Conservation (phyloP, 2,329 filamentous ascomycete species). For the Cladosporium sp. region DNA sequence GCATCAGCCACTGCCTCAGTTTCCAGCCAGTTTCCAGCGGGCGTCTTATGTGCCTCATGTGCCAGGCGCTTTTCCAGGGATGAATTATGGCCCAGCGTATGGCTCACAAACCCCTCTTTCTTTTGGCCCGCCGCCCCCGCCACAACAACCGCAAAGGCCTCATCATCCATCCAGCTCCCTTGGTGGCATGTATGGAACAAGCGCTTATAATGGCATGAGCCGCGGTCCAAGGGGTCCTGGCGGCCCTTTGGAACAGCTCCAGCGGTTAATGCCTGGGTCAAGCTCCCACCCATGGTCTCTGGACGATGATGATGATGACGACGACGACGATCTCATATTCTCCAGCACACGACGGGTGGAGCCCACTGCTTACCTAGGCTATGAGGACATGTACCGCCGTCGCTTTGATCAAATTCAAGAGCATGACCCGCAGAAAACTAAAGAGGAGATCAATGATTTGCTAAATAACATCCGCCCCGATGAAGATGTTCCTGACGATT, state of each 20-base stretch:
- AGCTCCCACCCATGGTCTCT: not conserved
- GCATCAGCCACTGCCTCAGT: too few species aligned
- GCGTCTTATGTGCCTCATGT: constrained; percentile 11
- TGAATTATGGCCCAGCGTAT: not conserved
- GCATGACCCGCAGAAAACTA: constrained; percentile 47
- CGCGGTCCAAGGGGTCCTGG: not conserved
- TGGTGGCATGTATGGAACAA: not conserved
- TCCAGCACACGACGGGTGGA: constrained; percentile 15
- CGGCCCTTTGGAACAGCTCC: constrained; percentile 17
- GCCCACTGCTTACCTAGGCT: constrained; percentile 21
- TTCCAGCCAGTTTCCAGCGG: too few species aligned
- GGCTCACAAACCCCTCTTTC: not conserved
- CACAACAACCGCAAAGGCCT: too few species aligned
- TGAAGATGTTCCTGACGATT: constrained; percentile 46
- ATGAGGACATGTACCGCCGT: constrained; percentile 22
- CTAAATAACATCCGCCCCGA: constrained; percentile 71
- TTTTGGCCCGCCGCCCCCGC: not conserved
- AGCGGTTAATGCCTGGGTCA: constrained; percentile 17
- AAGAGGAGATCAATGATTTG: constrained; percentile 65
- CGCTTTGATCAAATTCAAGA: constrained; percentile 23
- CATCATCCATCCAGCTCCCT: not conserved
- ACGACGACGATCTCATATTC: constrained; percentile 23
- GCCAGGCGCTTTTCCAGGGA: constrained; percentile 21
- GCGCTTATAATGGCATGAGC: not conserved
- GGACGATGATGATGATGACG: constrained; percentile 16